phyloP scores from a whole-genome alignment of 2,329 filamentous ascomycete species.

The Grosmannia huntii region DNA sequence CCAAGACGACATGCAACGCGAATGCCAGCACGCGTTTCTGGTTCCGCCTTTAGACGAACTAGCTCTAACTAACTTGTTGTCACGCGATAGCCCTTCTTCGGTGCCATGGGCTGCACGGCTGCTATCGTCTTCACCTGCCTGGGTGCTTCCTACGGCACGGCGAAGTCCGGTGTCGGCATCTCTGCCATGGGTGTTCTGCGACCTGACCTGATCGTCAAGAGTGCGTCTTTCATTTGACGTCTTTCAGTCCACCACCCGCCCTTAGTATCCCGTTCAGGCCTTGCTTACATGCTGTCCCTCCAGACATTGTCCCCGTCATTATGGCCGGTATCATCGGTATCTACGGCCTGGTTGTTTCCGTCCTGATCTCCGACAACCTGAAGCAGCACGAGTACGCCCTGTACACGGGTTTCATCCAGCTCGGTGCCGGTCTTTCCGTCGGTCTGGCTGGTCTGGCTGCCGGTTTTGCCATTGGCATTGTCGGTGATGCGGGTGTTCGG shows the following conservation, averaged over 20 bases:
- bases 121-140: slow-evolving; percentile 41
- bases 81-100: slow-evolving; percentile 65
- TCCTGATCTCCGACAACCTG: slow-evolving; percentile 72
- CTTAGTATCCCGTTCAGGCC: not conserved
- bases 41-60: not conserved
- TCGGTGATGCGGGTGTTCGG: slow-evolving; percentile 79
- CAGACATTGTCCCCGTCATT: slow-evolving; percentile 98
- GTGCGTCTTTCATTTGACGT: slow-evolving; percentile 40
- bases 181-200: slow-evolving; percentile 95
- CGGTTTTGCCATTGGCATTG: slow-evolving; percentile 78
- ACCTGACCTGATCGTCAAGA: slow-evolving; percentile 98
- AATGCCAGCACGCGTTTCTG: not conserved
- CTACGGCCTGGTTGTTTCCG: slow-evolving; percentile 81
- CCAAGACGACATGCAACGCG: not conserved
- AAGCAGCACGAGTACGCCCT: slow-evolving; percentile 55
- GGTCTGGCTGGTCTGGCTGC: slow-evolving; percentile 74
- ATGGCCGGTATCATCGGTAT: slow-evolving; percentile 99
- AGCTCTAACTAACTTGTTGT: not conserved
- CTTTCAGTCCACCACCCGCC: not conserved
- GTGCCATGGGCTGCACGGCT: slow-evolving; percentile 85
- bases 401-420: slow-evolving; percentile 75
- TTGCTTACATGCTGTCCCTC: not conserved
- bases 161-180: slow-evolving; percentile 98
- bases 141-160: slow-evolving; percentile 91
- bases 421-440: slow-evolving; percentile 71